Percentiles rank a stretch among this genome's conserved stretches.
Conservation (phyloP, 2,329 filamentous ascomycete genomes). For the Aureobasidium sp. region DNA sequence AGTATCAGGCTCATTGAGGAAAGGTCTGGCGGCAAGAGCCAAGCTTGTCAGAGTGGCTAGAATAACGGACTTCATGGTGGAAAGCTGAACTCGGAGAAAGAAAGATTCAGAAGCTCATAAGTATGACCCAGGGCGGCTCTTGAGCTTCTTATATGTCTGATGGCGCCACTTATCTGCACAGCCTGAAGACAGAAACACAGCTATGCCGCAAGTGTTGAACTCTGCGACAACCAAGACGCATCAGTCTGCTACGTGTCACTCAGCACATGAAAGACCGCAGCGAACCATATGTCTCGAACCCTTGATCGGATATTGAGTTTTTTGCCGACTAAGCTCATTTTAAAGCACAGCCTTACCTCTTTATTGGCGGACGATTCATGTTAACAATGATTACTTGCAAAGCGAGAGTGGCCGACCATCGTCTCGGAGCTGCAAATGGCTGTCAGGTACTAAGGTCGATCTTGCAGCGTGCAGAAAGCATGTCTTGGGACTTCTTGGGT, state of each 20-base stretch:
- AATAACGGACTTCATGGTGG: conserved; percentile 2
- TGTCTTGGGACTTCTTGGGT: not conserved
- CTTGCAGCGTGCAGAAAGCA: not conserved
- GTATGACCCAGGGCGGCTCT: not conserved
- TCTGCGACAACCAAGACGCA: not conserved
- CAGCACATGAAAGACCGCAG: not conserved
- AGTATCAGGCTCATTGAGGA: conserved; percentile 32
- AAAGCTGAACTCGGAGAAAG: not conserved
- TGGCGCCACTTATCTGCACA: not conserved
- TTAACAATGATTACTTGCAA: conserved; percentile 1
- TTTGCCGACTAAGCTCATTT: not conserved
- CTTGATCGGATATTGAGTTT: not conserved
- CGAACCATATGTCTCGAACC: conserved; percentile 3
- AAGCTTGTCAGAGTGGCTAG: not conserved
- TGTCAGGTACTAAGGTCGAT: not conserved
- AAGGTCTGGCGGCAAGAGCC: conserved; percentile 29
- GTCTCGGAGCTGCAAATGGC: not conserved
- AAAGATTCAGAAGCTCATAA: not conserved
- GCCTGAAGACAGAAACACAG: not conserved
- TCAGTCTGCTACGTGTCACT: not conserved
- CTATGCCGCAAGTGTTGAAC: not conserved
- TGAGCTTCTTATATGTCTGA: not conserved
- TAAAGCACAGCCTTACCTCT: not conserved
- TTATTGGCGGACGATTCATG: not conserved
- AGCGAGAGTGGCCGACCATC: not conserved